Evolutionary conservation across 176 grass and related monocot genomes (phyloP).

Genomic region (Ananas comosus): DNA sequence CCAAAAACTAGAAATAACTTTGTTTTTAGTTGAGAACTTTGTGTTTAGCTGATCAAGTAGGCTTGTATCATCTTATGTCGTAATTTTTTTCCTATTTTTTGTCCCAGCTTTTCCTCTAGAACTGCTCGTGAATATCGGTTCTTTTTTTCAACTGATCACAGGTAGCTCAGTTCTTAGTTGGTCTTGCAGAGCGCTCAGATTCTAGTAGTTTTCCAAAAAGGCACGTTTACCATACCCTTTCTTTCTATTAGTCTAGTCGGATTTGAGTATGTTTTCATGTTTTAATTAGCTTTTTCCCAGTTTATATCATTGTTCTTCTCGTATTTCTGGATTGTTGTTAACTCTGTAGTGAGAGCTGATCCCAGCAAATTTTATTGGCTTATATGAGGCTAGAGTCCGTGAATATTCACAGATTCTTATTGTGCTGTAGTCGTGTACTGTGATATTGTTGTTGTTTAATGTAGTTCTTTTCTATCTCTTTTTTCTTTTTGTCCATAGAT

Average conservation of each 20-base stretch:
- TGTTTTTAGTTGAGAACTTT: too few species aligned
- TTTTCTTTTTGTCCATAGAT: slow-evolving; percentile 42
- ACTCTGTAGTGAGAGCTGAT: background rate
- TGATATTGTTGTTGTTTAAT: slow-evolving; percentile 7
- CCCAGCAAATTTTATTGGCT: too few species aligned
- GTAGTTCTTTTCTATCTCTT: slow-evolving; percentile 21
- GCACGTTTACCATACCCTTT: slow-evolving; percentile 25
- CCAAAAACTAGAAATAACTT: background rate
- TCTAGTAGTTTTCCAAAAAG: slow-evolving; percentile 71
- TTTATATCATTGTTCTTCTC: background rate
- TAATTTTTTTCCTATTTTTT: background rate
- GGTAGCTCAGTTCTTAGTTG: slow-evolving; percentile 94
- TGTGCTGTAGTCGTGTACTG: too few species aligned
- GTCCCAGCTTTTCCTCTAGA: background rate
- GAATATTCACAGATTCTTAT: too few species aligned
- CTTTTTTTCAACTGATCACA: slow-evolving; percentile 25
- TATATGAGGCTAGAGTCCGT: too few species aligned
- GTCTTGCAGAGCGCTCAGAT: slow-evolving; percentile 80
- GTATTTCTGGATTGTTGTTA: background rate
- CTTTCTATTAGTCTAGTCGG: background rate
- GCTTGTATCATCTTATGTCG: background rate
- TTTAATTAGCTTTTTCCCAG: background rate
- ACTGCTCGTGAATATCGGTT: background rate
- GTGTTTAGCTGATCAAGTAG: too few species aligned
- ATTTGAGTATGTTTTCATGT: too few species aligned